phyloP scores from a whole-genome alignment of 495 filamentous ascomycete species.

The Hypoxylon trugodes region DNA sequence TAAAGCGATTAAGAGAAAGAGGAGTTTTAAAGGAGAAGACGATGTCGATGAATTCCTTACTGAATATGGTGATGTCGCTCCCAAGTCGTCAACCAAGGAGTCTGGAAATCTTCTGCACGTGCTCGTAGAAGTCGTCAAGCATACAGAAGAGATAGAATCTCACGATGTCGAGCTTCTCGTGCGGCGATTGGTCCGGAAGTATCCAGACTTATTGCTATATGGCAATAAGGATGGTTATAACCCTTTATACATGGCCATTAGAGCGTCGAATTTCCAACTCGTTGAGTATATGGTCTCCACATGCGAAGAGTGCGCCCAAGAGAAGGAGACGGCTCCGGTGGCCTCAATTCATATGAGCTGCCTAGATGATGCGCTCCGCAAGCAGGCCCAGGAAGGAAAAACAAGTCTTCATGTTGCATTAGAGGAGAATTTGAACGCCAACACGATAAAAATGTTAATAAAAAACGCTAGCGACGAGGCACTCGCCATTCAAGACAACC shows the following conservation, averaged over 20 bases:
- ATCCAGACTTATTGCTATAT: not conserved
- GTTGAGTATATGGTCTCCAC: constrained; percentile 1
- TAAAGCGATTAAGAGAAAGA: not conserved
- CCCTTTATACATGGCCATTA: constrained; percentile 1
- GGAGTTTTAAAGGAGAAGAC: not conserved
- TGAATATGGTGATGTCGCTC: not conserved
- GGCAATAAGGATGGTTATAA: not conserved
- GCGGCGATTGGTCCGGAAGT: not conserved
- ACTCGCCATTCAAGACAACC: not conserved
- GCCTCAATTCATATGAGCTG: not conserved
- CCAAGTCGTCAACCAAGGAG: not conserved
- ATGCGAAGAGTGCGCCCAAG: not conserved
- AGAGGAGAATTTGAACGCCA: not conserved
- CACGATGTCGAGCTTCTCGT: not conserved
- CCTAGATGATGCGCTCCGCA: not conserved
- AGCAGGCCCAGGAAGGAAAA: not conserved
- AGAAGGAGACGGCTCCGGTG: not conserved
- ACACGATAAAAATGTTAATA: not conserved
- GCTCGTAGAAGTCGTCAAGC: not conserved
- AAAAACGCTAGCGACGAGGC: constrained; percentile 5
- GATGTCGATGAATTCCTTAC: not conserved
- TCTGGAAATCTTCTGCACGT: not conserved
- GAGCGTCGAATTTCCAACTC: not conserved
- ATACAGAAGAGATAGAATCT: not conserved
- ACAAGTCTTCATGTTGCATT: not conserved